Evolutionary conservation across 23 red algal species (phyloP), one percentile per base, ranked within the genome.

Genomic region (Gracilariopsis chorda): DNA sequence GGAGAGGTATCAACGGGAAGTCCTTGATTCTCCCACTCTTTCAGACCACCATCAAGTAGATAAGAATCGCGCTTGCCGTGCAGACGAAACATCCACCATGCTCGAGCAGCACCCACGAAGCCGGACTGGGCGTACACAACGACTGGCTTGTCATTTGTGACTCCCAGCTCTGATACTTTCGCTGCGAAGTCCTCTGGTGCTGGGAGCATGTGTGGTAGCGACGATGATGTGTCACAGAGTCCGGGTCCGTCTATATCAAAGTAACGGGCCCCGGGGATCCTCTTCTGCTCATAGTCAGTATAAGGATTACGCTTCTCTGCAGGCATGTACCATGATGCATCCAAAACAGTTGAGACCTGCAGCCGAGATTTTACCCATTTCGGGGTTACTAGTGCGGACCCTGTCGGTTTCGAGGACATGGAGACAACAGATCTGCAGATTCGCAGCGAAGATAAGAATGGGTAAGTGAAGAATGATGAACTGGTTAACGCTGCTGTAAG

Each of bases 81-180:
- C 35, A 80, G 86, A 25, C 95, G 87, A 11, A 94, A 90, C 83
- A 87, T 94, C 95, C 95, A 98, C 95, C 95, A 98, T 35, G 83
- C 95, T n/a, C 95, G 71, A 21, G 95, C 95, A 2, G 95, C 57
- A 42, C 81, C 95, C 3, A 94, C 73, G 48, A 94, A 98, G 4
- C 71, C 79, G 25, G 78, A 80, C 37, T 75, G 42, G 3, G 91
- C 74, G 64, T 98, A 98, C 12, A 93, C 41, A 58, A 94, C 92
- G 6, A 92, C 80, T 7, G 94, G 84, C 42, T 44, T 83, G 25
- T 30, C 61, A 12, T 62, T 86, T 40, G 47, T 48, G 10, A 87
- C 83, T 27, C 57, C 86, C 0, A 89, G 69, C 24, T 76, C 34
- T 27, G 85, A 48, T 40, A 62, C 69, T 80, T 53, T 59, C 24